Conservation (phyloP, 805 yeast species). For the Starmerella floricola region DNA sequence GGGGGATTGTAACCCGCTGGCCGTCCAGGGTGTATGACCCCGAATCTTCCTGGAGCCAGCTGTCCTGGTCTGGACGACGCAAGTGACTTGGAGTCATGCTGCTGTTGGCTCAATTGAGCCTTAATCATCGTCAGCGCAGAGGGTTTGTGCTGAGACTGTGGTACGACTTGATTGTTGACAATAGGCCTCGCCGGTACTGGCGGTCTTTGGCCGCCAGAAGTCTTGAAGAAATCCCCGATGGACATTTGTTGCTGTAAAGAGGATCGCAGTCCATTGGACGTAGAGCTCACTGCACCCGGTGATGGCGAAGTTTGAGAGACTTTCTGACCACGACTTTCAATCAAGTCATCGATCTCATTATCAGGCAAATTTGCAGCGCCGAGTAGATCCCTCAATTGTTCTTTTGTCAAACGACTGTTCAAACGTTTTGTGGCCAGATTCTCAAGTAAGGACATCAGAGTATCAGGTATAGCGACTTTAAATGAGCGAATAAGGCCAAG, state of each 20-base stretch:
- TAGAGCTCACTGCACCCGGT: too few relatives aligned
- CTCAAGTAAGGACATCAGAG: slow-evolving; percentile 42
- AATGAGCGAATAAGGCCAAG: slow-evolving; percentile 26
- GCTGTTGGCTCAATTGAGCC: slow-evolving; percentile 3
- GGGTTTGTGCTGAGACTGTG: slow-evolving; percentile 4
- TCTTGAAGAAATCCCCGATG: slow-evolving; percentile 13
- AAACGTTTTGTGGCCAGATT: slow-evolving; percentile 39
- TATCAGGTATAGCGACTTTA: slow-evolving; percentile 39
- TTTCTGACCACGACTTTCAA: not conserved
- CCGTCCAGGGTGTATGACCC: slow-evolving; percentile 37
- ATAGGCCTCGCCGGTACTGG: slow-evolving; percentile 2
- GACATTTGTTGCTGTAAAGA: slow-evolving; percentile 2
- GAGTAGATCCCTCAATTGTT: slow-evolving; percentile 54
- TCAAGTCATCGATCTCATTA: slow-evolving; percentile 7
- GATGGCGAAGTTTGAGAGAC: not conserved
- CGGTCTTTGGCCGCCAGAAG: slow-evolving; percentile 1
- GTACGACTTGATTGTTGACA: slow-evolving; percentile 11
- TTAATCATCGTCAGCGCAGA: slow-evolving; percentile 7
- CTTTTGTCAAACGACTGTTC: slow-evolving; percentile 56
- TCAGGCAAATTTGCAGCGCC: slow-evolving; percentile 9
- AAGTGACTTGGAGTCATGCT: not conserved
- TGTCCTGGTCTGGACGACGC: too few relatives aligned
- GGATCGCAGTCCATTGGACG: too few relatives aligned
- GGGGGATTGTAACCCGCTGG: slow-evolving; percentile 37
- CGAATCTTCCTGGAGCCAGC: too few relatives aligned